phyloP scores from a whole-genome alignment of 257 asterid species.

The Fraxinus cuspidata region DNA sequence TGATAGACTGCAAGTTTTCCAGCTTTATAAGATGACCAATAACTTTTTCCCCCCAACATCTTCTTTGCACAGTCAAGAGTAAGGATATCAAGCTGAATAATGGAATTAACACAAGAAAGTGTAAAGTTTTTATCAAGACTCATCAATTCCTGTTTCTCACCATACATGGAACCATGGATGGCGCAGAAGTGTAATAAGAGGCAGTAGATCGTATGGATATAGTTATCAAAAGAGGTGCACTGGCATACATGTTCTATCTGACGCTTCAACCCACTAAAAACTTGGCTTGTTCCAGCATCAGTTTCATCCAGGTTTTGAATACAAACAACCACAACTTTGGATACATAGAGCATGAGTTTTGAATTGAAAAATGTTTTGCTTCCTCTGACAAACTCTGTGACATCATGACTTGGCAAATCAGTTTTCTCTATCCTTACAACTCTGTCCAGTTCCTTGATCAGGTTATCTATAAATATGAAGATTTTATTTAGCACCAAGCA shows the following conservation, averaged over 20 bases:
- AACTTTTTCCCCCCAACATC: slow-evolving; percentile 43
- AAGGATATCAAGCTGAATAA: slow-evolving; percentile 47
- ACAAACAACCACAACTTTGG: slow-evolving; percentile 53
- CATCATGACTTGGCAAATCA: slow-evolving; percentile 25
- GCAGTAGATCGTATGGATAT: slow-evolving; percentile 38
- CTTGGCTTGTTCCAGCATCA: slow-evolving; percentile 36
- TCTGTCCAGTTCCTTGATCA: slow-evolving; percentile 39
- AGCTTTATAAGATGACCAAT: slow-evolving; percentile 71
- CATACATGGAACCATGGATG: slow-evolving; percentile 32
- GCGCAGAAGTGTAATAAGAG: slow-evolving; percentile 53
- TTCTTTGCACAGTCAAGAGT: slow-evolving; percentile 48
- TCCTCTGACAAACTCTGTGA: slow-evolving; percentile 29
- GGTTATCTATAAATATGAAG: slow-evolving; percentile 43
- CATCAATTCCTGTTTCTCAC: slow-evolving; percentile 30
- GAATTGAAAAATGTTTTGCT: slow-evolving; percentile 25
- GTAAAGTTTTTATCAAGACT: slow-evolving; percentile 18
- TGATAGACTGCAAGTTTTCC: slow-evolving; percentile 74
- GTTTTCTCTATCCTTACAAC: slow-evolving; percentile 31
- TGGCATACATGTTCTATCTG: slow-evolving; percentile 48
- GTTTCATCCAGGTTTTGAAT: slow-evolving; percentile 47
- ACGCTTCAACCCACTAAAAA: slow-evolving; percentile 47
- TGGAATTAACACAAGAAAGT: slow-evolving; percentile 32
- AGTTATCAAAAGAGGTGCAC: slow-evolving; percentile 40
- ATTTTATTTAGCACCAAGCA: slow-evolving; percentile 53
- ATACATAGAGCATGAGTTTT: slow-evolving; percentile 44